Evolutionary conservation across 2,329 filamentous ascomycete genomes (phyloP), one percentile per base, ranked within the genome.

Genomic region (Aspergillus tanneri): DNA sequence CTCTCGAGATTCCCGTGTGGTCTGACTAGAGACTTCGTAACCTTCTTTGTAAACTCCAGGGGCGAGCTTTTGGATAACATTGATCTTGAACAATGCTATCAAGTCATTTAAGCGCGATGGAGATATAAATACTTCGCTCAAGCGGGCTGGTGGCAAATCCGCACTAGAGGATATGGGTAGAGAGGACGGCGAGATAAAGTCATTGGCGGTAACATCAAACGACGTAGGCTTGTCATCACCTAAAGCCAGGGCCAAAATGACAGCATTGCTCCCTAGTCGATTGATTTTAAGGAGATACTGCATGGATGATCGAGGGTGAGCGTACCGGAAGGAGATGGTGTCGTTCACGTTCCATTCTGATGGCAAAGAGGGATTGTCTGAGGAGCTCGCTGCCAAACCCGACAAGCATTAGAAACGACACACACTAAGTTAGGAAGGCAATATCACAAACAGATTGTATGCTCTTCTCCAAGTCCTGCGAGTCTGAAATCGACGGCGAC

Each of bases 221-320:
- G 85, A 84, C 48, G 84, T 79, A 43, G 91, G 93, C 57, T 83
- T 85, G 62, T 96, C 90, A 63, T 91, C 87, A 21, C 87, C 88
- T 12, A 91, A 69, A 1, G 83, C 90, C 32, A 95, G 77, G 3
- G 86, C 91, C 60, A 90, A 83, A 30, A 96, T 77, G 52, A 96
- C 85, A n/a, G 87, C 86, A 64, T 92, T 95, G 59, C 79, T 79
- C 35, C 91, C 90, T 60, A 96, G 79, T 44, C 90, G 82, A 67
- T 86, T 90, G 53, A 95, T 73, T 65, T 90, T 92, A 57, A 96
- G 68, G 22, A 96, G 77, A 64, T 87, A 96, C 50, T 86, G 82
- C 81, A 91, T 88, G 12, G 90, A 85, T 0, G 90, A 95, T 66
- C 95, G 88, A 19, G 82, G 77, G 69, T 96, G 91, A 3, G 84